A percentile compares a stretch with the other conserved stretches of the same genome.
phyloP scores from a whole-genome alignment of 2,329 filamentous ascomycete species.

The Claviceps spartinae region DNA sequence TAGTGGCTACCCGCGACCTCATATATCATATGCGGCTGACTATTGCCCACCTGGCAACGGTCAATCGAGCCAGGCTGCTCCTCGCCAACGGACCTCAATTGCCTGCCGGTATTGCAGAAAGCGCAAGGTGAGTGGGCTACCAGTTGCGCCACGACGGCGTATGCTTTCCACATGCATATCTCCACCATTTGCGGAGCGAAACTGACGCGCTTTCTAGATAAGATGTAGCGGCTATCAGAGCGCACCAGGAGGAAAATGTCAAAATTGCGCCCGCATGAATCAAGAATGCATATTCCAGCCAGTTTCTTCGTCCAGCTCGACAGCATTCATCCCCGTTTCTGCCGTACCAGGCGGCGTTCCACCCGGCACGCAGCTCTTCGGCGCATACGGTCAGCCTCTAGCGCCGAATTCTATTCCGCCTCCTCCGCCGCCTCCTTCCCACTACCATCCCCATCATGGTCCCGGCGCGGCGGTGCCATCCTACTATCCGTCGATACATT shows the following conservation, averaged over 20 bases:
- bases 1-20: conserved; percentile 14
- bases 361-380: conserved; percentile 41
- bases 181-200: not conserved
- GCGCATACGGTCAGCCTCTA: conserved; percentile 44
- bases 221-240: conserved; percentile 48
- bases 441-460: conserved; percentile 9
- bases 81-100: conserved; percentile 45
- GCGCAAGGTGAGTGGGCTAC: conserved; percentile 34
- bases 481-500: conserved; percentile 29
- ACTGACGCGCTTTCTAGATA: conserved; percentile 26
- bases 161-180: not conserved
- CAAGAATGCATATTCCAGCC: conserved; percentile 50
- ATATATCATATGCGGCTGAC: conserved; percentile 20
- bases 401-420: conserved; percentile 19
- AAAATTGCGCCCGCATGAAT: conserved; percentile 48
- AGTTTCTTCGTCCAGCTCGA: conserved; percentile 40
- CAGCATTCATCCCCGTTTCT: conserved; percentile 45
- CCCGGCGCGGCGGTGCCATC: conserved; percentile 20
- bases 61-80: conserved; percentile 35
- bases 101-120: conserved; percentile 48
- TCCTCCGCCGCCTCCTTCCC: conserved; percentile 3
- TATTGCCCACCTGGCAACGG: conserved; percentile 22
- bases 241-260: conserved; percentile 44
- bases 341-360: conserved; percentile 44
- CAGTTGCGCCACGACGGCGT: conserved; percentile 3